Conservation (phyloP, 2,329 filamentous ascomycete species). For the Paecilomyces niveus region DNA sequence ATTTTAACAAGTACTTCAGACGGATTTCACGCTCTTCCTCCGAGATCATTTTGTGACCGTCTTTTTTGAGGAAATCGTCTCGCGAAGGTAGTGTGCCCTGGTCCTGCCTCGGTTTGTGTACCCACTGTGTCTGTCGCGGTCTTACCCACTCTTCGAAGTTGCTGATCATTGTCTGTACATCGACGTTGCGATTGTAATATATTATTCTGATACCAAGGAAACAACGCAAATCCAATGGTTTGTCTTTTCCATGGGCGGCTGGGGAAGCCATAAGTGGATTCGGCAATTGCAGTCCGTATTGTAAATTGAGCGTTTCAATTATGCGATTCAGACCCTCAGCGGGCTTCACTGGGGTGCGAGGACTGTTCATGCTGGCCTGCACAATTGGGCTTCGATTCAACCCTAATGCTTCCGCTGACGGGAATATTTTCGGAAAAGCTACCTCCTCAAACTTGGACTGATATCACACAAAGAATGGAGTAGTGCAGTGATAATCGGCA, state of each 20-base stretch:
- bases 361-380: background rate
- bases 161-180: slow-evolving; percentile 17
- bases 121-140: slow-evolving; percentile 12
- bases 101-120: slow-evolving; percentile 19
- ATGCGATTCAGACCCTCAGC: slow-evolving; percentile 17
- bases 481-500: background rate
- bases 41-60: slow-evolving; percentile 8
- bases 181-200: slow-evolving; percentile 18
- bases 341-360: slow-evolving; percentile 15
- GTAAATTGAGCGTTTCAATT: slow-evolving; percentile 26
- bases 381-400: background rate
- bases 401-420: background rate
- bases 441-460: background rate
- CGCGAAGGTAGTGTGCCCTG: slow-evolving; percentile 16
- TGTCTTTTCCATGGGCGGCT: slow-evolving; percentile 5
- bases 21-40: slow-evolving; percentile 16
- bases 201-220: slow-evolving; percentile 22
- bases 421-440: background rate
- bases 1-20: slow-evolving; percentile 17
- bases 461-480: background rate
- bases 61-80: slow-evolving; percentile 12
- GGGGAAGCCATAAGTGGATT: slow-evolving; percentile 15
- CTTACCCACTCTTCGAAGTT: slow-evolving; percentile 26
- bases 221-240: slow-evolving; percentile 15
- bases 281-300: slow-evolving; percentile 28